A percentile compares a stretch with the other conserved stretches of the same genome.
These are phyloP conservation scores for Anthostomella pinea DNA, from an alignment of 2,329 filamentous ascomycete genomes.

Conservation along the genomic window DNA sequence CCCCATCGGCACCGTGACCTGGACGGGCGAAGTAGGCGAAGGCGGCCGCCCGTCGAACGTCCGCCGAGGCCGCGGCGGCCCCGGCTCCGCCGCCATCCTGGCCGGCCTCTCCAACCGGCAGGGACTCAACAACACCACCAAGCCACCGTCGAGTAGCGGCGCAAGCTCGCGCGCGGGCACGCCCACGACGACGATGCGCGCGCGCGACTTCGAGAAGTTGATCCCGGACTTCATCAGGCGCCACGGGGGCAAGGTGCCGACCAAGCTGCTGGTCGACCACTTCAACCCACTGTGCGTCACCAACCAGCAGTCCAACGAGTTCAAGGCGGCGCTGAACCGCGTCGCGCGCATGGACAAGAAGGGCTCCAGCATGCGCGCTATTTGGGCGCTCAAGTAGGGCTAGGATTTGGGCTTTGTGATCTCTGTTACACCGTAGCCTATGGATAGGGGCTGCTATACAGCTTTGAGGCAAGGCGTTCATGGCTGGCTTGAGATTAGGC, in stretches of 20 bases:
- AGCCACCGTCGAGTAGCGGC: no score
- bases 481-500: no score
- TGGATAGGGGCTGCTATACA: no score
- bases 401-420: no score
- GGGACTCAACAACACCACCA: constrained; percentile 37
- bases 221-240: constrained; percentile 76
- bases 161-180: no score
- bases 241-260: constrained; percentile 76
- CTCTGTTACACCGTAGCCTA: no score
- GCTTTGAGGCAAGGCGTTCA: no score
- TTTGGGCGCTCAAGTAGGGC: constrained; percentile 45
- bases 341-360: constrained; percentile 70
- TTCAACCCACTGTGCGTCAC: constrained; percentile 79
- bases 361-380: constrained; percentile 49
- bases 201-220: constrained; percentile 64
- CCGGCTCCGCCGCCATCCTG: constrained; percentile 53
- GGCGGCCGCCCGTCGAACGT: constrained; percentile 65
- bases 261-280: constrained; percentile 84
- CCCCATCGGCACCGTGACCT: constrained; percentile 83
- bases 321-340: constrained; percentile 74
- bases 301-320: constrained; percentile 67
- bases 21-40: constrained; percentile 83
- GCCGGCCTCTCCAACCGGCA: constrained; percentile 58
- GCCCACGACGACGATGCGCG: constrained; percentile 35
- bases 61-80: constrained; percentile 47